Evolutionary conservation across 1,284 basidiomycete genomes (phyloP).

Genomic region (Ustilago cynodontis): DNA sequence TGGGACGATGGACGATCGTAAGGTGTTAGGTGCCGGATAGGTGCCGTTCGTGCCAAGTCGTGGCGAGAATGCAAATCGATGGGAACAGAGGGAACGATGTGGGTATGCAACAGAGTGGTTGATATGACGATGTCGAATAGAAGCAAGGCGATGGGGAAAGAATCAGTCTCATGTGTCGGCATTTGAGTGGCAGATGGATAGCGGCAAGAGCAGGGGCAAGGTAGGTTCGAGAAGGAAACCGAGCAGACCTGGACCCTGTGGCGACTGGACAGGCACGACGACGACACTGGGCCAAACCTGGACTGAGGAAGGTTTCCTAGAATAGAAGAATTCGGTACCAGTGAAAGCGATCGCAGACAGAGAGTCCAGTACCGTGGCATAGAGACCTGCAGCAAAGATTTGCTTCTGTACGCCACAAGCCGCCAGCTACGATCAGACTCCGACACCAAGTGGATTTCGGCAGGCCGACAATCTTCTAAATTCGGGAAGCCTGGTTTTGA

Average conservation of each 20-base stretch:
- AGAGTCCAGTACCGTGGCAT: no score
- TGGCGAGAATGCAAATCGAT: not conserved
- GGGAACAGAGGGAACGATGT: not conserved
- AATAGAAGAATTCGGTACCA: slow-evolving; percentile 1
- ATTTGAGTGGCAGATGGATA: not conserved
- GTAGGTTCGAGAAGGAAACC: not conserved
- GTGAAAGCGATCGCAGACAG: not conserved
- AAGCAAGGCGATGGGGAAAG: not conserved
- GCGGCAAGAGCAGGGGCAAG: not conserved
- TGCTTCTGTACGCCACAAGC: no score
- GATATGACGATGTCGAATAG: not conserved
- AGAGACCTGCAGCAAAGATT: not conserved
- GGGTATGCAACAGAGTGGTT: not conserved
- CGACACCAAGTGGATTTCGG: not conserved
- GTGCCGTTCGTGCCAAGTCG: not conserved
- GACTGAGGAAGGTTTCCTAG: not conserved
- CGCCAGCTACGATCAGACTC: no score
- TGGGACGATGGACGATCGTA: not conserved
- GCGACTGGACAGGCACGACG: slow-evolving; percentile 3
- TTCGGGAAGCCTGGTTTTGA: not conserved
- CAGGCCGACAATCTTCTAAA: not conserved
- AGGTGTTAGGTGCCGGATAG: not conserved
- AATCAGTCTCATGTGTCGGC: slow-evolving; percentile 15
- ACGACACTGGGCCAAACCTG: not conserved
- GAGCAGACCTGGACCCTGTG: slow-evolving; percentile 4